These are phyloP conservation scores for Dendrobium nobile DNA, from an alignment of 106 monocot species.

Conservation along the genomic window DNA sequence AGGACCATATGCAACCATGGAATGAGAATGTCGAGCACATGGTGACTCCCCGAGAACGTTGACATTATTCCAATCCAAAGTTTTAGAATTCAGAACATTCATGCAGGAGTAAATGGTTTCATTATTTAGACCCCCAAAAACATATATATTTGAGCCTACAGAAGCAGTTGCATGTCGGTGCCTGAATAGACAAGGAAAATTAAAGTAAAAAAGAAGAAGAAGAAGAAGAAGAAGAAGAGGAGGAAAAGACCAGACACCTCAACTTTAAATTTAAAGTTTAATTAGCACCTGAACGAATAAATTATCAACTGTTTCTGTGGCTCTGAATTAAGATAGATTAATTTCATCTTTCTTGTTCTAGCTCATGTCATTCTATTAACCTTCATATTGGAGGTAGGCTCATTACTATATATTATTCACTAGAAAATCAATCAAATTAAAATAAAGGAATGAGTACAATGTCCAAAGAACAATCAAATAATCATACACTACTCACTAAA, in stretches of 20 bases:
- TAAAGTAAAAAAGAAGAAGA: background rate
- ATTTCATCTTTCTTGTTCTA: background rate
- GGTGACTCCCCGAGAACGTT: slow-evolving; percentile 54
- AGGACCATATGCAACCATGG: slow-evolving; percentile 48
- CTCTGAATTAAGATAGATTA: background rate
- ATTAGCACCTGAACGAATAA: background rate
- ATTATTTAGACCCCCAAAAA: slow-evolving; percentile 85
- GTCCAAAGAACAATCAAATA: background rate
- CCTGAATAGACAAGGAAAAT: slow-evolving; percentile 34
- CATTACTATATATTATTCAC: background rate
- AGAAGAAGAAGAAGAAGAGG: too few relatives aligned
- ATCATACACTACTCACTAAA: background rate
- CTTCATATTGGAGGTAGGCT: background rate
- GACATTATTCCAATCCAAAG: slow-evolving; percentile 52
- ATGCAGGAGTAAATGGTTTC: slow-evolving; percentile 67
- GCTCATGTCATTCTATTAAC: background rate
- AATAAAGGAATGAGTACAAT: background rate
- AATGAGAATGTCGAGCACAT: slow-evolving; percentile 87
- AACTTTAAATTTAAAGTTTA: background rate
- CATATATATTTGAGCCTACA: slow-evolving; percentile 68
- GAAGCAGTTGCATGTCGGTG: slow-evolving; percentile 89
- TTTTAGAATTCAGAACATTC: slow-evolving; percentile 60
- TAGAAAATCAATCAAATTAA: background rate
- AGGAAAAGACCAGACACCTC: background rate
- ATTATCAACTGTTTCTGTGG: background rate